These are phyloP conservation scores for Cercospora zeae-maydis DNA, from an alignment of 2,329 filamentous ascomycete genomes.

Conservation along the genomic window DNA sequence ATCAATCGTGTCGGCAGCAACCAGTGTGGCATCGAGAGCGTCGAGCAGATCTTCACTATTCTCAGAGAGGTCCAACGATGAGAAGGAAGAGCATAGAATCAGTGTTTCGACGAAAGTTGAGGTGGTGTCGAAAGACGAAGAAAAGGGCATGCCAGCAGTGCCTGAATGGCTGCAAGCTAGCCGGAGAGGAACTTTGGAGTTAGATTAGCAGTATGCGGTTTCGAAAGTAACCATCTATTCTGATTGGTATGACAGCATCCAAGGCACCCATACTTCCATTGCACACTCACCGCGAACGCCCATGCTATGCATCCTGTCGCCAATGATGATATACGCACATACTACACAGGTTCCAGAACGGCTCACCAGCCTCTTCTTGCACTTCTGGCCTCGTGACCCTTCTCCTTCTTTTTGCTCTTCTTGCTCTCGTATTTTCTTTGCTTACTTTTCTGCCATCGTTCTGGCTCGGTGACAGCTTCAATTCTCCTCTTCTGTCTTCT, in stretches of 20 bases:
- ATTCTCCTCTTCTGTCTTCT: constrained; percentile 83
- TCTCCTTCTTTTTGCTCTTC: constrained; percentile 77
- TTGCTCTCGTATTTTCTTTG: constrained; percentile 79
- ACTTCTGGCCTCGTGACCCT: constrained; percentile 67
- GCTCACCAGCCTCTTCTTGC: constrained; percentile 65
- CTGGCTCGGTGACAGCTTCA: constrained; percentile 78
- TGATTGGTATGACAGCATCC: not conserved
- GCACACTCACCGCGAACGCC: constrained; percentile 8
- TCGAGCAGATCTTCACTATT: constrained; percentile 15
- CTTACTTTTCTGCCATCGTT: constrained; percentile 74
- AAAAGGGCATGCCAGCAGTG: constrained; percentile 10
- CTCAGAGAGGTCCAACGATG: constrained; percentile 7
- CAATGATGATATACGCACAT: not conserved
- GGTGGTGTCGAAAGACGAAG: constrained; percentile 10
- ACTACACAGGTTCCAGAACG: not conserved
- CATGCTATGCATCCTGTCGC: constrained; percentile 12
- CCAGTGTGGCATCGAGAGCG: constrained; percentile 11
- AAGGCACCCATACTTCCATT: not conserved
- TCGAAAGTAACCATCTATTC: not conserved
- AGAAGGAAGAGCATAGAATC: constrained; percentile 11
- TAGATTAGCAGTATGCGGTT: not conserved
- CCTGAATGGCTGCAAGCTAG: constrained; percentile 17
- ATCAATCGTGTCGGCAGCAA: constrained; percentile 2
- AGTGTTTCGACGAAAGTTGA: constrained; percentile 12
- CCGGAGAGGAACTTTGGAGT: constrained; percentile 13